phyloP scores from a whole-genome alignment of 129 eudicot genomes.

The Centrapalus pauciflorus region DNA sequence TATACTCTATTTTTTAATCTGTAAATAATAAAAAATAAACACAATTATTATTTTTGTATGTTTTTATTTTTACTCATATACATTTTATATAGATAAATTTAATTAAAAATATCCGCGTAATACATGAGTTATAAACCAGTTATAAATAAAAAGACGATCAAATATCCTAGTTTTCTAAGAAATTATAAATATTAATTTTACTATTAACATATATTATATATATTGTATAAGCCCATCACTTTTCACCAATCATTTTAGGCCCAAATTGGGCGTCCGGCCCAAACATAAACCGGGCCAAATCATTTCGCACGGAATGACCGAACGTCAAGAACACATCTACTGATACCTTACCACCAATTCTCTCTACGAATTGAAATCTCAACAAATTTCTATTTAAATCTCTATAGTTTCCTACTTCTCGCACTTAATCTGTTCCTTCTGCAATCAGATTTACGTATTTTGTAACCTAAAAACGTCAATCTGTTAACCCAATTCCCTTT shows the following conservation, averaged over 20 bases:
- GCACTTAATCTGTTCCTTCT: neutral
- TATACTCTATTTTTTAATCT: too few species aligned
- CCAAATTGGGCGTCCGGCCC: neutral
- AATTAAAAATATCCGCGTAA: too few species aligned
- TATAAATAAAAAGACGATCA: too few species aligned
- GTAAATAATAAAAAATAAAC: too few species aligned
- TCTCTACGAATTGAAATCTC: conserved; percentile 24
- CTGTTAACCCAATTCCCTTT: neutral
- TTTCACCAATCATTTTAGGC: neutral
- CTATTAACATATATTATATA: too few species aligned
- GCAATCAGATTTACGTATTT: neutral
- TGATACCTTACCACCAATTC: conserved; percentile 6
- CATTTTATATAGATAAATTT: too few species aligned
- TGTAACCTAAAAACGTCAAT: neutral
- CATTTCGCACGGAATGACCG: neutral
- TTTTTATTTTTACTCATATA: too few species aligned
- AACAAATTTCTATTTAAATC: conserved; percentile 14
- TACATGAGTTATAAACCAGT: too few species aligned
- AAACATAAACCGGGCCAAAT: neutral
- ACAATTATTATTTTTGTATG: too few species aligned
- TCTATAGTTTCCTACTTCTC: neutral
- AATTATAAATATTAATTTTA: too few species aligned
- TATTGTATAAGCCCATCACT: too few species aligned
- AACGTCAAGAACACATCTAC: conserved; percentile 24
- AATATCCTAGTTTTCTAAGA: too few species aligned